Conservation (phyloP, 306 rosid species). For the Medicago lupulina region DNA sequence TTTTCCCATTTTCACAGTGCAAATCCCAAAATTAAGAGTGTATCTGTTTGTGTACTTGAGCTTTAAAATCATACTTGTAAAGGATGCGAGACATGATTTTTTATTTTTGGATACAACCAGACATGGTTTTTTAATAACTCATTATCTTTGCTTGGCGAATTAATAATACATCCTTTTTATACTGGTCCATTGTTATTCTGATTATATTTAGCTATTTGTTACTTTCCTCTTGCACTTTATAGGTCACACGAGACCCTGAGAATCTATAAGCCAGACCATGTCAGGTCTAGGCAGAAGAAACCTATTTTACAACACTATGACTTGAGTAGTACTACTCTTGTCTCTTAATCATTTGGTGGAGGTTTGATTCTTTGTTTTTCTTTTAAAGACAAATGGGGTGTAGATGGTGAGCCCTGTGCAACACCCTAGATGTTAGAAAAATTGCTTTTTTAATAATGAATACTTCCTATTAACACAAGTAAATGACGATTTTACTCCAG, state of each 20-base stretch:
- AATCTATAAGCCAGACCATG: background rate
- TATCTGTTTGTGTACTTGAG: constrained; percentile 15
- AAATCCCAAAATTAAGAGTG: constrained; percentile 3
- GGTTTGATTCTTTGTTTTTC: too few species aligned
- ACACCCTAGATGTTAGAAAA: too few species aligned
- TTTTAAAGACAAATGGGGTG: too few species aligned
- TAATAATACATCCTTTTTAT: background rate
- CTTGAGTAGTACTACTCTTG: too few species aligned
- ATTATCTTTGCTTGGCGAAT: constrained; percentile 31
- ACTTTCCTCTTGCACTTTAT: background rate
- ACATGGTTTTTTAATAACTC: constrained; percentile 1
- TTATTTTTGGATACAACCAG: background rate
- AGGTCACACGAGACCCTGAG: too few species aligned
- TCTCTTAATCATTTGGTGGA: too few species aligned
- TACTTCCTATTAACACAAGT: too few species aligned
- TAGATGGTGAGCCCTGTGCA: too few species aligned
- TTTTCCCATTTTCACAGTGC: constrained; percentile 27
- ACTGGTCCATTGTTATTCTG: background rate
- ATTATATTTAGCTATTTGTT: constrained; percentile 1
- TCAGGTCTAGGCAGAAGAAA: background rate
- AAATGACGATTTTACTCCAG: too few species aligned
- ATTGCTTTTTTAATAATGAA: too few species aligned
- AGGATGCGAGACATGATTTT: constrained; percentile 30
- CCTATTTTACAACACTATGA: background rate
- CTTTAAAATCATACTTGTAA: constrained; percentile 37